Conservation (phyloP, 305 asterid genomes). For the Fraxinus velutina region DNA sequence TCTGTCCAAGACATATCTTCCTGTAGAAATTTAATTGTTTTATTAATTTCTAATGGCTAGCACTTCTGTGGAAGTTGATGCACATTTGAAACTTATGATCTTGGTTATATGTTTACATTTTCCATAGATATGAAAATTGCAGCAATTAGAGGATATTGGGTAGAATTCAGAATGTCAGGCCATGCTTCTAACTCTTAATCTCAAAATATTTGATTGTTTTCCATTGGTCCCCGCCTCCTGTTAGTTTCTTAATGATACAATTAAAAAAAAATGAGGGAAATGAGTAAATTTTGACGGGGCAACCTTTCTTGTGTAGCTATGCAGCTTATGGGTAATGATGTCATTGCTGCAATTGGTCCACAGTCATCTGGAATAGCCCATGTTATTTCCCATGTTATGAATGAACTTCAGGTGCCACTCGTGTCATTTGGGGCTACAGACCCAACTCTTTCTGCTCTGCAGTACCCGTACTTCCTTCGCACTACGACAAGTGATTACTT, state of each 20-base stretch:
- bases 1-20: neutral
- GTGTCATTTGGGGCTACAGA: slow-evolving; percentile 85
- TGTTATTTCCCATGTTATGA: slow-evolving; percentile 52
- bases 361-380: slow-evolving; percentile 77
- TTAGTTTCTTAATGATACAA: neutral
- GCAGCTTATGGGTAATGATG: slow-evolving; percentile 59
- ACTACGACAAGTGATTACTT: slow-evolving; percentile 57
- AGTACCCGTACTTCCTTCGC: slow-evolving; percentile 73
- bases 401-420: slow-evolving; percentile 71
- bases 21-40: neutral
- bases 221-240: neutral
- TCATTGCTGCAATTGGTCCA: slow-evolving; percentile 78
- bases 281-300: slow-evolving; percentile 30
- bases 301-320: slow-evolving; percentile 48
- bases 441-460: slow-evolving; percentile 69
- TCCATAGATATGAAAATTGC: neutral
- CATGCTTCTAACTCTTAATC: neutral
- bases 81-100: neutral
- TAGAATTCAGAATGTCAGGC: neutral
- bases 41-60: neutral
- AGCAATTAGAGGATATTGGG: neutral
- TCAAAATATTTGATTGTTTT: neutral
- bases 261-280: neutral
- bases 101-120: neutral
- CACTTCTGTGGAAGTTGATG: neutral